Base-by-base conservation (phyloP, 345 rosid species). In the Arabis hirsuta region DNA sequence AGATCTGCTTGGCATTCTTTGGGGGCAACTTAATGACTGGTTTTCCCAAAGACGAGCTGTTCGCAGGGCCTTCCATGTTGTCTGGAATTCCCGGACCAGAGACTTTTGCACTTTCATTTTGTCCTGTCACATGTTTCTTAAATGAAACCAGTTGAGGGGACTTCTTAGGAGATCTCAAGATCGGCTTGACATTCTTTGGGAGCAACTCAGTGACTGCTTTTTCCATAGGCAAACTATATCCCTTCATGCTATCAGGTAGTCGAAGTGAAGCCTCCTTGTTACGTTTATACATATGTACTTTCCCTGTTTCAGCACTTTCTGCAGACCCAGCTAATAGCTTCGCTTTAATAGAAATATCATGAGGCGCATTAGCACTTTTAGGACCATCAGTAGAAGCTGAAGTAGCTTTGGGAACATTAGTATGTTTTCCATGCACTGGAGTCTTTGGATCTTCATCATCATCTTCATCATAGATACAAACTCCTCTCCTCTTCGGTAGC, bases 401-500 rank as follows among this genome's bases (percentile, higher is more conserved):
- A 46, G 82, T 65, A 41, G 56, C 79, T 65, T 65, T 82, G 47
- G 57, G 69, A 78, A 62, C 82, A 76, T 61, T 76, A 19, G 65
- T 67, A 67, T 81, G 68, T 69, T 79, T 87, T 69, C 86, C 89
- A 71, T 89, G 89, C 78, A 91, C 82, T 43, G 98, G 97, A 82
- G 97, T 94, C 82, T 88, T 90, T 12, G 89, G 89, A 60, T 81
- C 76, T 60, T 81, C 87, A 32, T 85, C 90, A 59, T 86, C 87
- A 19, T 86, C 90, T 20, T 83, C 94, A 41, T 84, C 93, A 46
- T 55, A 81, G 31, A 91, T 81, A 81, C 90, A 76, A 78, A 89
- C 91, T 34, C 82, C 88, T 82, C 96, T 87, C 54, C 95, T 88
- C 83, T 83, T 89, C 12, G 76, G 85, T 55, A 74, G 62, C 69